A percentile compares a stretch with the other conserved stretches of the same genome.
phyloP scores from a whole-genome alignment of 441 rosid genomes.

The Eruca vesicaria region DNA sequence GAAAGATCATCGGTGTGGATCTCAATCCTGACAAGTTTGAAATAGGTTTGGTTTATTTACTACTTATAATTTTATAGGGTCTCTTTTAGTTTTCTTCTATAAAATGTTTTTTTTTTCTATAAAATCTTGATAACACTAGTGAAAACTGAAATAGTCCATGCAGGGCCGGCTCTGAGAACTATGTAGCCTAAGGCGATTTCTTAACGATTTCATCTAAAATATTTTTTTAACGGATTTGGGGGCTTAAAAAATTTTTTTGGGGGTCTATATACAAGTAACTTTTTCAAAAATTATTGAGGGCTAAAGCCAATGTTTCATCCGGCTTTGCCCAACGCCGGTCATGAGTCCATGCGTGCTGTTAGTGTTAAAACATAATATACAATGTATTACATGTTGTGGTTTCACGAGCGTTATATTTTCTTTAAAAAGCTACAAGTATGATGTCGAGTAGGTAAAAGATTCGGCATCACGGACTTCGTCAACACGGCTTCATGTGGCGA shows the following conservation, averaged over 20 bases:
- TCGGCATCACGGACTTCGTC: constrained; percentile 63
- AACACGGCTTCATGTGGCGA: constrained; percentile 45
- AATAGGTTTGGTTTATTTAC: constrained; percentile 11
- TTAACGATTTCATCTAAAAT: too few relatives aligned
- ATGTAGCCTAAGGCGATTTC: too few relatives aligned
- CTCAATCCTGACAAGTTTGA: constrained; percentile 24
- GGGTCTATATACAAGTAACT: too few relatives aligned
- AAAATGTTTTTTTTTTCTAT: not conserved
- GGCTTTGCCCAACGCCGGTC: too few relatives aligned
- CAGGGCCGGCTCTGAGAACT: too few relatives aligned
- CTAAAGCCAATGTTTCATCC: too few relatives aligned
- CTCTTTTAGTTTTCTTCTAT: not conserved
- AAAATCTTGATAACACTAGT: not conserved
- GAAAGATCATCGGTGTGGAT: constrained; percentile 28
- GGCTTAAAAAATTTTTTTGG: too few relatives aligned
- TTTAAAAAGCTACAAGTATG: too few relatives aligned
- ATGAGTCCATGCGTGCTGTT: too few relatives aligned
- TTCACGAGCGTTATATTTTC: too few relatives aligned
- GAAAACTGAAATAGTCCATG: not conserved
- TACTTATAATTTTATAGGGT: not conserved
- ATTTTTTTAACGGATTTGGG: too few relatives aligned
- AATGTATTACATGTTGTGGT: not conserved
- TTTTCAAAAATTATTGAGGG: too few relatives aligned
- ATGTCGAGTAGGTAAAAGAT: constrained; percentile 40
- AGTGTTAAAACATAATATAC: not conserved